Conservation (phyloP, 495 filamentous ascomycete species). For the Aspergillus egyptiacus region DNA sequence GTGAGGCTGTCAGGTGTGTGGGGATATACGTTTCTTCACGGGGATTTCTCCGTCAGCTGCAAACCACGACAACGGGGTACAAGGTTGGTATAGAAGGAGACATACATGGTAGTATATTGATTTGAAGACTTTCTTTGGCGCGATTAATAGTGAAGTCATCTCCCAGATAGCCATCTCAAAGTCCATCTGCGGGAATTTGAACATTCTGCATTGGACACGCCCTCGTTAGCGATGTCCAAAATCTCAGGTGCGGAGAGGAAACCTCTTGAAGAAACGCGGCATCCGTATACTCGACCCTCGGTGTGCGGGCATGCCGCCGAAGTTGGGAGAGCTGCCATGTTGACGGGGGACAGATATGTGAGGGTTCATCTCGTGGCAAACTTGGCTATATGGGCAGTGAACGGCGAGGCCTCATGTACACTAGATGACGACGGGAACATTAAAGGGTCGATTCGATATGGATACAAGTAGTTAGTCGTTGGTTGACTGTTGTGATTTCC, state of each 20-base stretch:
- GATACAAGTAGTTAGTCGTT: background rate
- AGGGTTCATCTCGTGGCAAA: constrained; percentile 47
- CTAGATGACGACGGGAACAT: constrained; percentile 1
- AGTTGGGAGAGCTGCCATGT: constrained; percentile 48
- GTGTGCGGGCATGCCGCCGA: constrained; percentile 43
- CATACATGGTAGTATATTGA: constrained; percentile 72
- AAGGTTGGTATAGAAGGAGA: too few relatives aligned
- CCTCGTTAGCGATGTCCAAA: constrained; percentile 10
- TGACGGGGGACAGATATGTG: constrained; percentile 58
- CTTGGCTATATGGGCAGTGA: constrained; percentile 13
- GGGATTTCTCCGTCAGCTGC: too few relatives aligned
- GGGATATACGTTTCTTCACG: constrained; percentile 61
- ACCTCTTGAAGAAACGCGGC: constrained; percentile 55
- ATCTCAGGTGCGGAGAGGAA: background rate
- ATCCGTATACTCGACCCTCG: constrained; percentile 50
- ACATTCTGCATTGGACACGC: constrained; percentile 42
- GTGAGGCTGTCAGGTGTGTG: background rate
- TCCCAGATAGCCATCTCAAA: constrained; percentile 77
- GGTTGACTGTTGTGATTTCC: background rate
- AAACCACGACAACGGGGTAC: too few relatives aligned
- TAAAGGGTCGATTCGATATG: too few relatives aligned
- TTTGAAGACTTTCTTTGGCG: constrained; percentile 71
- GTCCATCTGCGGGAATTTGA: constrained; percentile 66
- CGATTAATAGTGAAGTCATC: constrained; percentile 67
- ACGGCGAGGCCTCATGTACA: constrained; percentile 10